Evolutionary conservation across 345 rosid species (phyloP).

Genomic region (Eucalyptus marginata): DNA sequence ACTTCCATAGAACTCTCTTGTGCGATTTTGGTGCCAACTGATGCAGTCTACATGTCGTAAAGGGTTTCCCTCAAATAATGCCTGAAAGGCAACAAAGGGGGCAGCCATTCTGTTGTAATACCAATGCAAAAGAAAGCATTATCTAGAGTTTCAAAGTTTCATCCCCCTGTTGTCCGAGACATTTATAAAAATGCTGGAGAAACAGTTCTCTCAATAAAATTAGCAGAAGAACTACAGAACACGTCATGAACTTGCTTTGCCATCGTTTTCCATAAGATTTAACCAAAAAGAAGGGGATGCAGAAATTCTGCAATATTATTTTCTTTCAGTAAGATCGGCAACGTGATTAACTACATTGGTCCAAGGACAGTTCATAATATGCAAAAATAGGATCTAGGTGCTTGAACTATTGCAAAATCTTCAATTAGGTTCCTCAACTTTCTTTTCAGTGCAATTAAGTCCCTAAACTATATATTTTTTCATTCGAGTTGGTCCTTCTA

Average conservation of each 20-base stretch:
- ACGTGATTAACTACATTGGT: neutral
- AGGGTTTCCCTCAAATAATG: neutral
- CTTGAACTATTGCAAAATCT: neutral
- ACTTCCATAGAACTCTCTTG: neutral
- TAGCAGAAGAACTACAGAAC: too few relatives aligned
- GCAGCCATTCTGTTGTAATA: neutral
- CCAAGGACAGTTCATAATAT: neutral
- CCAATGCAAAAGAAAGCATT: neutral
- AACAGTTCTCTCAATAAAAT: too few relatives aligned
- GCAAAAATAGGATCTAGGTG: neutral
- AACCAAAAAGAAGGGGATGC: neutral
- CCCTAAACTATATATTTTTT: neutral
- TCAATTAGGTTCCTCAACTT: neutral
- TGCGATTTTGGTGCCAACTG: neutral
- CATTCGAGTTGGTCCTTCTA: neutral
- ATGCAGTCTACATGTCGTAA: neutral
- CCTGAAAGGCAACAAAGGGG: neutral
- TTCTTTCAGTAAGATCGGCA: neutral
- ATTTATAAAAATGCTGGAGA: too few relatives aligned
- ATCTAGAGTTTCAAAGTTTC: neutral
- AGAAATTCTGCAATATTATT: neutral
- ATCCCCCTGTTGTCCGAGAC: neutral
- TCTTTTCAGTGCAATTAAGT: neutral
- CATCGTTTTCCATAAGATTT: too few relatives aligned
- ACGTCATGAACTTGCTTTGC: too few relatives aligned